phyloP scores from a whole-genome alignment of 768 basidiomycete genomes.

The Mycena sanguinolenta region DNA sequence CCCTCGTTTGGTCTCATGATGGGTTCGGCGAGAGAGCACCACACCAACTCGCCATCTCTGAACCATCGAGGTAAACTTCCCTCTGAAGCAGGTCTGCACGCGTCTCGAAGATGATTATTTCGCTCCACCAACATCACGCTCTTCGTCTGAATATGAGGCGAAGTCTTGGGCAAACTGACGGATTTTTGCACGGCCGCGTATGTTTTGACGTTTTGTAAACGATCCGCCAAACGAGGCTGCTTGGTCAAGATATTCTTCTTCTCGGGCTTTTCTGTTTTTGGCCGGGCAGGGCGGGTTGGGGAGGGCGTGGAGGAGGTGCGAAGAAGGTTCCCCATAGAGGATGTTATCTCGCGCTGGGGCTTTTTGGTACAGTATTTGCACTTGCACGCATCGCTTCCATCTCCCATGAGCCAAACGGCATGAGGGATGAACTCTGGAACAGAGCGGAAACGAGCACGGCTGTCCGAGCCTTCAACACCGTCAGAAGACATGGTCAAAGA shows the following conservation, averaged over 20 bases:
- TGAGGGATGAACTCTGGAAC: slow-evolving; percentile 90
- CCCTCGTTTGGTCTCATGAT: slow-evolving; percentile 54
- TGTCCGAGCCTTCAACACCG: slow-evolving; percentile 51
- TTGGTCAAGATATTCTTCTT: slow-evolving; percentile 26
- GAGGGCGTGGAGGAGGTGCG: slow-evolving; percentile 43
- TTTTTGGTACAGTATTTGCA: slow-evolving; percentile 86
- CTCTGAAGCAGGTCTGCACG: slow-evolving; percentile 57
- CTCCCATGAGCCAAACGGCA: slow-evolving; percentile 81
- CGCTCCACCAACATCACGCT: slow-evolving; percentile 72
- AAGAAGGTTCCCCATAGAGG: slow-evolving; percentile 60
- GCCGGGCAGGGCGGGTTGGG: slow-evolving; percentile 43
- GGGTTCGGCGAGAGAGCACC: slow-evolving; percentile 70
- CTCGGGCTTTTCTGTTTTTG: slow-evolving; percentile 33
- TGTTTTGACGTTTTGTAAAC: slow-evolving; percentile 14
- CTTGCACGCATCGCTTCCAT: slow-evolving; percentile 66
- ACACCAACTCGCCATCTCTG: slow-evolving; percentile 78
- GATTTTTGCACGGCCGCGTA: slow-evolving; percentile 59
- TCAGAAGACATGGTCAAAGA: slow-evolving; percentile 2
- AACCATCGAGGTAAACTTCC: slow-evolving; percentile 67
- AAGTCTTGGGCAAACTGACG: slow-evolving; percentile 46
- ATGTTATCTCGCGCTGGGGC: slow-evolving; percentile 78
- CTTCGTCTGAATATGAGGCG: slow-evolving; percentile 51
- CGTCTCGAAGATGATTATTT: slow-evolving; percentile 72
- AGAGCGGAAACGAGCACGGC: slow-evolving; percentile 75
- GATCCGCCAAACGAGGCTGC: slow-evolving; percentile 24